Evolutionary conservation across 441 rosid species (phyloP), one percentile per base, ranked within the genome.

Genomic region (Jatropha multifida): DNA sequence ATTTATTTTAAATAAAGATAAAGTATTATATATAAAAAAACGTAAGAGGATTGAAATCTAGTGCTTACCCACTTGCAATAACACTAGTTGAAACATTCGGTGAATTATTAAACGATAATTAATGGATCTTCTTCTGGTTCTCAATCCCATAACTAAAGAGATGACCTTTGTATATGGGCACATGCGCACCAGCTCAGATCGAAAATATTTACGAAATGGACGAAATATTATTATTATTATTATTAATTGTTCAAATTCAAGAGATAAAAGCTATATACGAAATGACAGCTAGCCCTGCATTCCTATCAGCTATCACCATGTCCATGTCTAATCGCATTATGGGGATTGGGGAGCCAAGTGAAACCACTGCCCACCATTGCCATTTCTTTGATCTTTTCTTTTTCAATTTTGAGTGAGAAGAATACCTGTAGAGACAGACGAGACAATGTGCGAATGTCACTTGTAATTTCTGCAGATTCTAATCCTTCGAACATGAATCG

Each of bases 181-280:
- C 82, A 78, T 80, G 83, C 7, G 32, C 70, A 52, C 75, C 81
- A 77, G 72, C 81, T 77, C 64, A 65, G 55, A 6, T 49, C 20
- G 55, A 7, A 80, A 69, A 52, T 52, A 5, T 52, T 13, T 10
- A 52, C 32, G 12, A 11, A 68, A 58, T 1, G 44, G 27, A 14
- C 6, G 44, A 27, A 26, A 44, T 42, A 42, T 7, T 13, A 11
- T 1, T 6, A 4, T 54, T 32, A 69, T 52, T 11, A 27, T 32
- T 51, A 51, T 51, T 51, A 42, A 42, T 4, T 42, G 46, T 42
- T 5, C 6, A 42, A 5, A 5, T 42, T 42, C 7, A 42, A 42
- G 46, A 5, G 46, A 5, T 42, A 42, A 8, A 42, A 42, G 46
- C 6, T 42, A 42, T 1, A 8, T 4, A 4, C 0, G 46, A 42